Percentiles rank a stretch among this genome's conserved stretches.
These are phyloP conservation scores for Aspergillus sergii DNA, from an alignment of 2,329 filamentous ascomycete species.

Conservation along the genomic window DNA sequence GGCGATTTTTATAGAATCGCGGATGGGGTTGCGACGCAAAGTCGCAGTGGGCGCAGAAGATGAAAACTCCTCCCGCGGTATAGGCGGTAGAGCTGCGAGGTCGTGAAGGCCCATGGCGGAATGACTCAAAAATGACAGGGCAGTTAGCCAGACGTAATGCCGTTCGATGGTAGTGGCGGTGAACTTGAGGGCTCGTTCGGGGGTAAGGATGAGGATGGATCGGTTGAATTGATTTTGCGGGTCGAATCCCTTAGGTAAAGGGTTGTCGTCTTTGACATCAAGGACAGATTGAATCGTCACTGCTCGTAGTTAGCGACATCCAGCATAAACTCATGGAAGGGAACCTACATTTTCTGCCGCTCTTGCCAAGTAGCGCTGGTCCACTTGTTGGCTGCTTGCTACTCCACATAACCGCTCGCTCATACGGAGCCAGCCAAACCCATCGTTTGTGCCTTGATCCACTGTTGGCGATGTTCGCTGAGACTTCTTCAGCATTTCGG, in stretches of 20 bases:
- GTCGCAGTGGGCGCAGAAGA: constrained; percentile 50
- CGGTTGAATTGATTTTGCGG: constrained; percentile 72
- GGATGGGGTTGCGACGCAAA: constrained; percentile 64
- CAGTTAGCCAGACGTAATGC: constrained; percentile 93
- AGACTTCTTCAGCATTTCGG: constrained; percentile 67
- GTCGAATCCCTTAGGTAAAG: constrained; percentile 70
- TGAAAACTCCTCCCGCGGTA: constrained; percentile 45
- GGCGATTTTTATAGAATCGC: constrained; percentile 86
- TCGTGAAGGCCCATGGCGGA: constrained; percentile 81
- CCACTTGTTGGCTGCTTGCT: constrained; percentile 93
- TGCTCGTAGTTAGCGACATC: constrained; percentile 41
- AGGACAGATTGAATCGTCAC: constrained; percentile 94
- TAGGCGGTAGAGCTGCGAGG: constrained; percentile 62
- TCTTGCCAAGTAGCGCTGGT: constrained; percentile 87
- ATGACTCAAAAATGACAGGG: constrained; percentile 91
- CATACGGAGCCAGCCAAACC: constrained; percentile 98
- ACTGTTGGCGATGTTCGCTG: constrained; percentile 66
- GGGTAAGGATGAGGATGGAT: constrained; percentile 92
- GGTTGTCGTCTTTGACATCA: constrained; percentile 93
- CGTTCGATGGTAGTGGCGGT: constrained; percentile 81
- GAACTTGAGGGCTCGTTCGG: constrained; percentile 91
- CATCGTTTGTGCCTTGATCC: constrained; percentile 86
- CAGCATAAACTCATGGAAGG: constrained; percentile 9
- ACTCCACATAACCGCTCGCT: constrained; percentile 95
- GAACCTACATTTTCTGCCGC: constrained; percentile 85